These are phyloP conservation scores for Babesia gibsoni DNA, from an alignment of 169 alveolate species.

Conservation along the genomic window DNA sequence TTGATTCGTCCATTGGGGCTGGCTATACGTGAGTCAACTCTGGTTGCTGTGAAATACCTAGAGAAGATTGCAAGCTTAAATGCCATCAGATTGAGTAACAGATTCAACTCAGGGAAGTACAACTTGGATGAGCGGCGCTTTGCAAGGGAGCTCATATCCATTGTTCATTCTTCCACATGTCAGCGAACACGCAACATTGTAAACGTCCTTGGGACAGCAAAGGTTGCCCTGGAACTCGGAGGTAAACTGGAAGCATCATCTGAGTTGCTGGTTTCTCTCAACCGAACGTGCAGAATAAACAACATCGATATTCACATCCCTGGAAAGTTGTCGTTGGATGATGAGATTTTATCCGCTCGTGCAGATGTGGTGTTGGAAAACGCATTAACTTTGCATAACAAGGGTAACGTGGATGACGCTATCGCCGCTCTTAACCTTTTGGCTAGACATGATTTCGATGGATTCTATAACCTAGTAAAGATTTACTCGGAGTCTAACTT, in stretches of 20 bases:
- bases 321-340: conserved; percentile 20
- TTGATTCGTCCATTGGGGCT: conserved; percentile 47
- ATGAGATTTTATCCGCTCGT: conserved; percentile 3
- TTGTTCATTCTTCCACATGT: neutral
- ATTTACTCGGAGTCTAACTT: conserved; percentile 42
- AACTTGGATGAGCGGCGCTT: conserved; percentile 7
- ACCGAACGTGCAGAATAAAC: conserved; percentile 24
- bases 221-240: conserved; percentile 47
- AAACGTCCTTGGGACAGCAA: conserved; percentile 43
- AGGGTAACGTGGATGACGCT: conserved; percentile 44
- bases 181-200: neutral
- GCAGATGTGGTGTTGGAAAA: conserved; percentile 37
- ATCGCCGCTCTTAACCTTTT: conserved; percentile 1
- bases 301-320: conserved; percentile 36
- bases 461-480: conserved; percentile 48
- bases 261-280: conserved; percentile 24
- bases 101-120: conserved; percentile 17
- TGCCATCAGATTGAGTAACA: conserved; percentile 3
- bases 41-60: conserved; percentile 39
- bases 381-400: conserved; percentile 37
- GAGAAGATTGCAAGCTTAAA: conserved; percentile 36
- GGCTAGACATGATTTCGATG: conserved; percentile 24
- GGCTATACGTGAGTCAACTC: conserved; percentile 45
- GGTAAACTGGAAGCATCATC: conserved; percentile 24
- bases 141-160: conserved; percentile 3